Evolutionary conservation across 371 early-diverging fungal genomes (phyloP).

Genomic region (Dichotomocladium elegans): DNA sequence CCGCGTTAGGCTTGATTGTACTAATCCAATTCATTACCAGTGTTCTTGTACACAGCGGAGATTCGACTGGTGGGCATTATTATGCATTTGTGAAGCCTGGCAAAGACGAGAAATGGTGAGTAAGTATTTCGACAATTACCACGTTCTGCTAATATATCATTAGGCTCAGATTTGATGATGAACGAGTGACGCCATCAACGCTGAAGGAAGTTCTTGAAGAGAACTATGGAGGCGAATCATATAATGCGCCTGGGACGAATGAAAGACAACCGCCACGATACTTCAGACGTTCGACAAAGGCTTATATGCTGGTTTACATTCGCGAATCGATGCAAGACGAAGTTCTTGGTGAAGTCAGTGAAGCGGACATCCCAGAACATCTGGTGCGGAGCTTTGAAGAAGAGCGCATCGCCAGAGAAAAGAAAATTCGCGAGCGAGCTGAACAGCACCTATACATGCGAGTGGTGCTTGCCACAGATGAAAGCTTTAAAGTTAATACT

Average conservation of each 20-base stretch:
- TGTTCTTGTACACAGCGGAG: slow-evolving; percentile 98
- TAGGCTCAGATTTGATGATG: slow-evolving; percentile 96
- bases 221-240: slow-evolving; percentile 88
- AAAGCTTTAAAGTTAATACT: slow-evolving; percentile 61
- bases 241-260: slow-evolving; percentile 8
- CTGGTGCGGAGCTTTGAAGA: slow-evolving; percentile 59
- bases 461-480: slow-evolving; percentile 54
- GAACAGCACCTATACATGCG: slow-evolving; percentile 66
- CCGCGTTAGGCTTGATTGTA: background rate
- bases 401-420: slow-evolving; percentile 50
- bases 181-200: slow-evolving; percentile 86
- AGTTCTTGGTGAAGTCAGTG: slow-evolving; percentile 65
- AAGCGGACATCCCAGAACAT: slow-evolving; percentile 79
- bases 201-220: slow-evolving; percentile 92
- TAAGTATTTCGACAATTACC: background rate
- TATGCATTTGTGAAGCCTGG: slow-evolving; percentile 88
- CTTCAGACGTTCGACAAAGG: slow-evolving; percentile 84
- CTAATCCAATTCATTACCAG: slow-evolving; percentile 29
- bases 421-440: slow-evolving; percentile 55
- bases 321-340: slow-evolving; percentile 71
- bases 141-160: background rate
- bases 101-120: slow-evolving; percentile 72
- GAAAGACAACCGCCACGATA: slow-evolving; percentile 24
- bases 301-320: slow-evolving; percentile 97
- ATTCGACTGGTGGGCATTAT: slow-evolving; percentile 96